Base-by-base conservation (phyloP, 2,329 filamentous ascomycete genomes). In the Fusarium caatingaense region DNA sequence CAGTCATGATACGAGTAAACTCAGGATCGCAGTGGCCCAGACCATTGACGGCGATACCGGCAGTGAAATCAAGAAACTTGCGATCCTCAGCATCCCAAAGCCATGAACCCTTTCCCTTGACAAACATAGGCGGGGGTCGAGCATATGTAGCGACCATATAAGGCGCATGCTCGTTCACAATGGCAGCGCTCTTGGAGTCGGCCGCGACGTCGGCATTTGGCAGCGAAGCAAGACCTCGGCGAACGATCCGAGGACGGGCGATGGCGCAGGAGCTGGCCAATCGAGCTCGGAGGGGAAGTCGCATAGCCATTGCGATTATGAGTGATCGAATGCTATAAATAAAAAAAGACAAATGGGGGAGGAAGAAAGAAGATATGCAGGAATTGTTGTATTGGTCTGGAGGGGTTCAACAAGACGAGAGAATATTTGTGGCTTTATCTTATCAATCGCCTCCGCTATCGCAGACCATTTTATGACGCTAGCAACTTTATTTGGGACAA, bases 81-180 rank as follows among this genome's bases (percentile, higher is more conserved):
- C 93, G 86, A 78, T 96, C 92, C 82, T 98, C 94, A 40, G 95
- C 83, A 79, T 99, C 96, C 89, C 91, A 98, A 68, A 99, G 81
- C 79, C 94, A 94, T 65, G 91, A 94, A 4, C 96, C 96, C 78
- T 93, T 85, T 69, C 94, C 96, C 79, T 91, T 92, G 62, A 94
- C 89, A 80, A 99, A 98, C 77, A 98, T 92, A 4, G 94, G 93
- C 46, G 92, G 87, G 50, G 96, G 95, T 27, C 96, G 93, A 55
- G 93, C 90, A 81, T 99, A 99, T 56, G 96, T 99, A 4, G 94
- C 91, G 28, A 99, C 92, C 95, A 99, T 98, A 82, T 90, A 98
- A 5, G 92, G 92, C 32, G 90, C 87, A 75, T 94, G 90, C 66
- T 93, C 88, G 72, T 89, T 86, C 70, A 97, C 88, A 64, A 97